Percentiles rank a stretch among this genome's conserved stretches.
These are phyloP conservation scores for Middelhovenomyces tepae DNA, from an alignment of 805 yeast genomes.

Conservation along the genomic window DNA sequence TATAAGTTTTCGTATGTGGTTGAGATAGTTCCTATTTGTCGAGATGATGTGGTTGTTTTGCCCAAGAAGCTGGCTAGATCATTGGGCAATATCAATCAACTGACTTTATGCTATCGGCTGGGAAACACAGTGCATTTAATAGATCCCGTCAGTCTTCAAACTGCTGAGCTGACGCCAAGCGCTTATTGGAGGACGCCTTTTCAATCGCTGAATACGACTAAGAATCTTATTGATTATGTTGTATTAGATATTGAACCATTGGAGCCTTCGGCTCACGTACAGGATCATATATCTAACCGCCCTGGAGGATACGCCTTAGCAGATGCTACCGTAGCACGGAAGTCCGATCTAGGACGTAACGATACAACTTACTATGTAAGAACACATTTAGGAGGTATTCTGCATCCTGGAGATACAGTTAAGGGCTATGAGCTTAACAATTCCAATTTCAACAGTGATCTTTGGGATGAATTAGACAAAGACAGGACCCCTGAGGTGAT, in stretches of 20 bases:
- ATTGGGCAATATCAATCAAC: constrained; percentile 68
- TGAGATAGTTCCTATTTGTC: constrained; percentile 88
- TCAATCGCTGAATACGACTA: constrained; percentile 52
- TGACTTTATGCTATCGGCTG: constrained; percentile 76
- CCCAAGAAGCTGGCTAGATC: constrained; percentile 75
- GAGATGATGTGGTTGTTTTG: constrained; percentile 82
- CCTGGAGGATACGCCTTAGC: constrained; percentile 79
- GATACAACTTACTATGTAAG: constrained; percentile 70
- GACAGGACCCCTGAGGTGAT: constrained; percentile 68
- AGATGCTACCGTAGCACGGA: constrained; percentile 76
- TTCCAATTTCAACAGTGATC: constrained; percentile 72
- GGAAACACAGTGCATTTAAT: constrained; percentile 73
- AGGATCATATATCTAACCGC: too few relatives aligned
- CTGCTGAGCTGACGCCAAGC: constrained; percentile 60
- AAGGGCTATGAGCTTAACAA: constrained; percentile 78
- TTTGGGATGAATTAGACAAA: constrained; percentile 55
- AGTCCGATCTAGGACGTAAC: constrained; percentile 72
- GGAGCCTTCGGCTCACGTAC: constrained; percentile 58
- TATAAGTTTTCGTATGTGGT: constrained; percentile 85
- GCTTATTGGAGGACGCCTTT: constrained; percentile 79
- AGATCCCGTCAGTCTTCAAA: constrained; percentile 70
- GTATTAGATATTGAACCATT: constrained; percentile 88
- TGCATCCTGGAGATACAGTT: constrained; percentile 90
- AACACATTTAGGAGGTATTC: constrained; percentile 80
- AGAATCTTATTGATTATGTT: constrained; percentile 69